Evolutionary conservation across 768 basidiomycete genomes (phyloP), one percentile per base, ranked within the genome.

Genomic region (Podaxis sp.): DNA sequence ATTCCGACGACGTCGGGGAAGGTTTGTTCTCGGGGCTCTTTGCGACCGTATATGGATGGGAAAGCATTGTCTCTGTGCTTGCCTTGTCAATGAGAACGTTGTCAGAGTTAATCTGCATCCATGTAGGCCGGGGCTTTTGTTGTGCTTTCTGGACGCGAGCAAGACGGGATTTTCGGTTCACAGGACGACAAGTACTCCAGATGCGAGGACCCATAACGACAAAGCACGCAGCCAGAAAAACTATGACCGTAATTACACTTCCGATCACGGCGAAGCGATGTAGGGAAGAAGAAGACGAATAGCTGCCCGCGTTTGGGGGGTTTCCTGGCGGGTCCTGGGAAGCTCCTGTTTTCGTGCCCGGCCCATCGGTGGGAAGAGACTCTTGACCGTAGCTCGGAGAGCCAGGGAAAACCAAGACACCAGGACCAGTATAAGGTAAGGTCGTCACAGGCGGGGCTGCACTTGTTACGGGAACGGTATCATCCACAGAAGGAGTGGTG

Each of bases 1-100:
- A 65, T 11, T 65, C 64, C 5, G 64, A 65, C 1, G 64, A 62
- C 13, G 50, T 57, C 3, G 62, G 35, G 9, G 65, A 65, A 38
- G 62, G 63, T 27, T 65, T 65, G 48, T 51, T 60, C 51, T 46
- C 53, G 2, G 36, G 57, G 7, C 23, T 40, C 13, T 58, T 36
- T 7, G 38, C 36, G 25, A 16, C 27, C 23, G 18, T 11, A 36
- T 37, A 25, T 14, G 47, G 35, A 50, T 50, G 59, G 6, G 59
- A 60, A 52, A 25, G 40, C 23, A 23, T 16, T 21, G 51, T 40
- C 28, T 18, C 14, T 25, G 18, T 36, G 18, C 53, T 60, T 35
- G 53, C 51, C 32, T 7, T 18, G n/a, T 40, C n/a, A 16, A 36
- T 4, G 18, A n/a, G 16, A 6, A 0, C 42, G 16, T 44, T 16